Base-by-base conservation (phyloP, 495 filamentous ascomycete genomes). In the Cetradonia linearis region DNA sequence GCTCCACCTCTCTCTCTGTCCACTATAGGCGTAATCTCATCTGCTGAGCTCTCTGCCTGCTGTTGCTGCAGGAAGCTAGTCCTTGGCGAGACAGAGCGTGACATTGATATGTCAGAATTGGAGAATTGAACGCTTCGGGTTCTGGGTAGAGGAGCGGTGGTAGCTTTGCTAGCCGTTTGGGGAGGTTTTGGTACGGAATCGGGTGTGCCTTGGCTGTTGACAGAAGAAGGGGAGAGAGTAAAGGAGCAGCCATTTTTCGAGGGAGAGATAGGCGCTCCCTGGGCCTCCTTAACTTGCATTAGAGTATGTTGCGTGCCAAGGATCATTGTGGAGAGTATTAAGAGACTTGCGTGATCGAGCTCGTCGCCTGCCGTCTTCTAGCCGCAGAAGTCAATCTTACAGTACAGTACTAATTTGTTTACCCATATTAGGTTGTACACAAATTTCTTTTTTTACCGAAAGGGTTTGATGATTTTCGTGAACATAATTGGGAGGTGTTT, bases 1-100 rank as follows among this genome's bases (percentile, higher is more conserved):
- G 61, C 47, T 10, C 16, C 47, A 30, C 64, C 63, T 28, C 67
- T 57, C 30, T 65, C 65, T n/a, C 57, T 34, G n/a, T 49, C 48
- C 27, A 67, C 58, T 11, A 71, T 71, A 5, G 69, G 65, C 18
- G 69, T 71, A 30, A 64, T 68, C 56, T 71, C 70, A 33, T 71
- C 70, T 13, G 64, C 59, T 11, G 66, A 66, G 31, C 46, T 61
- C 31, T 66, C 64, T 5, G 54, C 58, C 44, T 57, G 55, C 34
- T 54, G 58, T 34, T 56, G 50, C 36, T 59, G 61, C 8, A 40
- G 57, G 34, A 6, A 14, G 30, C 46, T 27, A 27, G 42, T 59
- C 23, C 31, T 46, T 34, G 55, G 61, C 9, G 55, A 53, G 37
- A 44, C 13, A 30, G 62, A 63, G 20, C 56, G 62, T 23, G 57